These are phyloP conservation scores for Trypanosoma boissoni DNA, from an alignment of 208 protist genomes.

Conservation along the genomic window DNA sequence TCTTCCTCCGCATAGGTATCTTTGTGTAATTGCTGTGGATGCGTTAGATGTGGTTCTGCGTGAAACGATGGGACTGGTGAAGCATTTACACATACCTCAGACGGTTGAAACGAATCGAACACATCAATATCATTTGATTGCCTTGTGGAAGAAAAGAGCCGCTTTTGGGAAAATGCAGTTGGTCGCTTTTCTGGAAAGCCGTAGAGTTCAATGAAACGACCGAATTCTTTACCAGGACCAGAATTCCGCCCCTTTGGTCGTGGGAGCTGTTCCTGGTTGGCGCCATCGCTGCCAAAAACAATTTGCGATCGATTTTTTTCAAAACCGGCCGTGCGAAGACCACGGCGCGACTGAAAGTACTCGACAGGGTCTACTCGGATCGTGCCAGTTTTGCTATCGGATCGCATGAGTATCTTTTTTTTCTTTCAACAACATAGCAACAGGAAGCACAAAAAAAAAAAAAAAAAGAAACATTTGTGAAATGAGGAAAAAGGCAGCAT, in stretches of 20 bases:
- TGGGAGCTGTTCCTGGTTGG: neutral
- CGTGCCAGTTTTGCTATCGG: neutral
- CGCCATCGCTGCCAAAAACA: conserved; percentile 12
- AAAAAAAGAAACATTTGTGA: conserved; percentile 4
- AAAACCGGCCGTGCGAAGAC: conserved; percentile 11
- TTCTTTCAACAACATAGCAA: neutral
- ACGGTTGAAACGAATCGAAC: neutral
- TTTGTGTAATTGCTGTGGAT: too few relatives aligned
- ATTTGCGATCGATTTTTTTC: conserved; percentile 17
- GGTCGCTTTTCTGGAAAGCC: conserved; percentile 37
- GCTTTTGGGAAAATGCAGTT: conserved; percentile 5
- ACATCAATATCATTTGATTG: conserved; percentile 2
- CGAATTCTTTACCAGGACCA: conserved; percentile 39
- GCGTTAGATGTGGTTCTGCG: too few relatives aligned
- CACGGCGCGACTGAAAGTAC: conserved; percentile 18
- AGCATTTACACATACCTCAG: neutral
- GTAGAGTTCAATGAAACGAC: conserved; percentile 29
- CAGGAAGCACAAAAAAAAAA: neutral
- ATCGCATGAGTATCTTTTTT: neutral
- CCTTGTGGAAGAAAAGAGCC: conserved; percentile 2
- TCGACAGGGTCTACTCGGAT: conserved; percentile 11
- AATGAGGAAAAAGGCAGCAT: neutral
- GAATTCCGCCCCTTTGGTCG: conserved; percentile 21
- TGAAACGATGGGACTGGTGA: neutral
- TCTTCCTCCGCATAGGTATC: neutral